Percentiles rank a stretch among this genome's conserved stretches.
phyloP scores from a whole-genome alignment of 176 grass and related monocot genomes.

The Oryza rufipogon region DNA sequence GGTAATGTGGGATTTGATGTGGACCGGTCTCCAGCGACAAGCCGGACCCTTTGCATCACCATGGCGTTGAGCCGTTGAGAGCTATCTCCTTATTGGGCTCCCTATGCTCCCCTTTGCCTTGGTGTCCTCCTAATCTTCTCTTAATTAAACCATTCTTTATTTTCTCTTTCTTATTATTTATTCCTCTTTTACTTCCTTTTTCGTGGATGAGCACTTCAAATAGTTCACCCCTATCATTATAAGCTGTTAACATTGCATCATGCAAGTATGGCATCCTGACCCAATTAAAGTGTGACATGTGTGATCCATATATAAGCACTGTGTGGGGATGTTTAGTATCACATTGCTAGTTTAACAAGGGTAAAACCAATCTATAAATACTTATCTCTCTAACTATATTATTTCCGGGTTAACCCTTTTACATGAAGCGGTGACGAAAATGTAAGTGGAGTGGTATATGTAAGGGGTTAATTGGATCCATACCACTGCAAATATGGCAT shows the following conservation, averaged over 20 bases:
- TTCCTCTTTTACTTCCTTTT: neutral
- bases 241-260: neutral
- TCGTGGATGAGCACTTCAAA: neutral
- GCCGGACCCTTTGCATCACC: neutral
- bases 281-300: no score
- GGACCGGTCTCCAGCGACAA: slow-evolving; percentile 54
- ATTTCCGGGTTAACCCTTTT: no score
- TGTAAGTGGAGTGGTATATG: no score
- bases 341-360: no score
- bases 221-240: neutral
- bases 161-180: neutral
- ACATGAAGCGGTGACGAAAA: no score
- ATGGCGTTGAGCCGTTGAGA: slow-evolving; percentile 2
- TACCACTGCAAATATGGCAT: no score
- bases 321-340: no score
- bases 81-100: neutral
- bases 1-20: slow-evolving; percentile 52
- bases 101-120: neutral
- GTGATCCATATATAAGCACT: no score
- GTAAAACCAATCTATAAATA: no score
- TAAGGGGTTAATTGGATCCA: no score
- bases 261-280: neutral
- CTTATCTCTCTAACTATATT: no score
- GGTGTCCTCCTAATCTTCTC: neutral
- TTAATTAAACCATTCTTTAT: neutral